Base-by-base conservation (phyloP, 768 basidiomycete species). In the Heimioporus sp. region DNA sequence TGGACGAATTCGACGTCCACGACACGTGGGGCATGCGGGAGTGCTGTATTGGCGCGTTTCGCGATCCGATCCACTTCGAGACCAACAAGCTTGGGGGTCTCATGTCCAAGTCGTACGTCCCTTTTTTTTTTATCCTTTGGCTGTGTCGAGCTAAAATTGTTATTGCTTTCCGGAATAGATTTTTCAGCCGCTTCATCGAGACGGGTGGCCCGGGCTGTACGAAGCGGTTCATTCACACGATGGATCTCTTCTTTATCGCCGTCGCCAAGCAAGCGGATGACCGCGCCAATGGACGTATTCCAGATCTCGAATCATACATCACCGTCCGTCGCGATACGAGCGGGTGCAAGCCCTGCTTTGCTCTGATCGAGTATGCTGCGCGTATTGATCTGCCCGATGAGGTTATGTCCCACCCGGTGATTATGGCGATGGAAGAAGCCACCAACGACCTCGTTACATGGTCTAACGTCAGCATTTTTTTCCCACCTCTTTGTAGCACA, bases 251-350 rank as follows among this genome's bases (percentile, higher is more conserved):
- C 57, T 70, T 76, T 43, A 59, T 66, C 8, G 74, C 76, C 24
- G 73, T 76, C n/a, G 67, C 65, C 17, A 63, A 72, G 36, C 73
- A 80, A 60, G 73, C 78, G 10, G 63, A 69, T 6, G 75, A 79
- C 46, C 74, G 78, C 10, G 64, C 69, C 36, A 65, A 64, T 8
- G 64, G 70, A 7, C 54, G 49, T 2, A 59, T 75, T 19, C 72
- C 76, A n/a, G 73, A 73, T 54, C 67, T 83, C 21, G 79, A 82
- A 48, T 74, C 76, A 13, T 85, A 82, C 62, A 72, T 83, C 49
- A 54, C 65, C 13, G 68, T 83, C 40, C 74, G 83, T 42, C 74
- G 82, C 30, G 74, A 81, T 46, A 82, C 80, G 11, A 78, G 75
- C 48, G 82, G 76, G 10, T 77, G 73, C 58, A 77, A 77, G 50